These are phyloP conservation scores for Geotrichum histeridarum DNA, from an alignment of 1,139 yeast genomes.

Conservation along the genomic window DNA sequence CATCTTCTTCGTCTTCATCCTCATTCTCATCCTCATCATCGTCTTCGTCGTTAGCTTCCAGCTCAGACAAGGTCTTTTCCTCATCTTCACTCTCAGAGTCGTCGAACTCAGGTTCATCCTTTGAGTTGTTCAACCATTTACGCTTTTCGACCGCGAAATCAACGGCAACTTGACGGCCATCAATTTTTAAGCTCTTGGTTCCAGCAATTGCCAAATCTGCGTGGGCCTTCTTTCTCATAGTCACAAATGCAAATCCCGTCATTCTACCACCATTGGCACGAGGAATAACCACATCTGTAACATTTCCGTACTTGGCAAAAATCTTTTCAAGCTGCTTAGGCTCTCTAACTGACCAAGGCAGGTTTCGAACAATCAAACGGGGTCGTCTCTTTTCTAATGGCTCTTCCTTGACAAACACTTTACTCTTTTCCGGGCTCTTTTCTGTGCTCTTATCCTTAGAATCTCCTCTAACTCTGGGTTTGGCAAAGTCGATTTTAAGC, in stretches of 20 bases:
- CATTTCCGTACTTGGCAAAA: conserved; percentile 78
- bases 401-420: conserved; percentile 21
- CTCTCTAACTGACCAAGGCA: conserved; percentile 93
- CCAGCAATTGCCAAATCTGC: conserved; percentile 81
- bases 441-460: conserved; percentile 25
- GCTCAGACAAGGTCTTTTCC: conserved; percentile 36
- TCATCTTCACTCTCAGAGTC: conserved; percentile 39
- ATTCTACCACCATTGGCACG: conserved; percentile 81
- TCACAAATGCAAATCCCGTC: conserved; percentile 93
- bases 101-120: conserved; percentile 40
- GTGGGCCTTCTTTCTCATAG: conserved; percentile 73
- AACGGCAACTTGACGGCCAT: conserved; percentile 89
- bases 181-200: conserved; percentile 67
- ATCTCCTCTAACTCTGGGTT: conserved; percentile 75
- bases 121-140: conserved; percentile 57
- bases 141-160: conserved; percentile 88
- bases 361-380: conserved; percentile 78
- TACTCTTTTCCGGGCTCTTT: conserved; percentile 18
- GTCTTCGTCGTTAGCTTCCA: conserved; percentile 31
- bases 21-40: conserved; percentile 33
- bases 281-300: conserved; percentile 85
- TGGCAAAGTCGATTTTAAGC: conserved; percentile 80
- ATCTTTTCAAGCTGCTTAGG: conserved; percentile 64
- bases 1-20: conserved; percentile 29
- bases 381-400: conserved; percentile 61